These are phyloP conservation scores for Scenedesmus sp. DNA, from an alignment of 163 green algal species.

Conservation along the genomic window DNA sequence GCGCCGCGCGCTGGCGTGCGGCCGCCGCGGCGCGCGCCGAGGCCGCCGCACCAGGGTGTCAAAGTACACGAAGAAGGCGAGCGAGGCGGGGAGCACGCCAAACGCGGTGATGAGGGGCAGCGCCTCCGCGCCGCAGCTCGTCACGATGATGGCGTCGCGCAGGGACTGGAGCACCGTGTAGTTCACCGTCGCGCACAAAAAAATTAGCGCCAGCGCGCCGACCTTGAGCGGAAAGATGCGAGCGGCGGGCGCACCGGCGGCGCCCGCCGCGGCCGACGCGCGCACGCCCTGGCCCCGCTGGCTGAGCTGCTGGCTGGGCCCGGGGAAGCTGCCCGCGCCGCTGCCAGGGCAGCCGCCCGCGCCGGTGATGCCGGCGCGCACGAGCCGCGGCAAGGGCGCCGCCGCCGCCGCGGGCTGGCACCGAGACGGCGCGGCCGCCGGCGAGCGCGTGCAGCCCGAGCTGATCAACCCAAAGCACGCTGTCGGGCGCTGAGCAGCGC, in stretches of 20 bases:
- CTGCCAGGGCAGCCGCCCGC: no score
- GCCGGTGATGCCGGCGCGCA: no score
- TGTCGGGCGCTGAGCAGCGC: no score
- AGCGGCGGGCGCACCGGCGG: background rate
- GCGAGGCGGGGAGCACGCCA: constrained; percentile 76
- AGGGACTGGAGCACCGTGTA: constrained; percentile 85
- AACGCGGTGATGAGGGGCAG: constrained; percentile 83
- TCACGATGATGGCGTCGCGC: constrained; percentile 87
- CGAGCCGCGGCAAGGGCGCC: no score
- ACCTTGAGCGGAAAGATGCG: constrained; percentile 25
- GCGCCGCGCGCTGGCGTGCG: background rate
- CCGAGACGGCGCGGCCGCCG: no score
- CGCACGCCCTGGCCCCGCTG: no score
- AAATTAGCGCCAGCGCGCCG: constrained; percentile 18
- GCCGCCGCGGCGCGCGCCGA: no score
- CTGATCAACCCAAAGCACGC: no score
- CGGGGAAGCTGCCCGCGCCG: no score
- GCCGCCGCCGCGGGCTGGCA: no score
- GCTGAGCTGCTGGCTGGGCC: no score
- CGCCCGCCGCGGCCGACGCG: background rate
- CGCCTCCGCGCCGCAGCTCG: constrained; percentile 72
- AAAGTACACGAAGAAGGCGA: constrained; percentile 85
- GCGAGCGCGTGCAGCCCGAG: no score
- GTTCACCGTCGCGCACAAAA: constrained; percentile 77
- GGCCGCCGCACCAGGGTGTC: constrained; percentile 60